Conservation (phyloP, 306 rosid species). For the Casuarina cunninghamiana region DNA sequence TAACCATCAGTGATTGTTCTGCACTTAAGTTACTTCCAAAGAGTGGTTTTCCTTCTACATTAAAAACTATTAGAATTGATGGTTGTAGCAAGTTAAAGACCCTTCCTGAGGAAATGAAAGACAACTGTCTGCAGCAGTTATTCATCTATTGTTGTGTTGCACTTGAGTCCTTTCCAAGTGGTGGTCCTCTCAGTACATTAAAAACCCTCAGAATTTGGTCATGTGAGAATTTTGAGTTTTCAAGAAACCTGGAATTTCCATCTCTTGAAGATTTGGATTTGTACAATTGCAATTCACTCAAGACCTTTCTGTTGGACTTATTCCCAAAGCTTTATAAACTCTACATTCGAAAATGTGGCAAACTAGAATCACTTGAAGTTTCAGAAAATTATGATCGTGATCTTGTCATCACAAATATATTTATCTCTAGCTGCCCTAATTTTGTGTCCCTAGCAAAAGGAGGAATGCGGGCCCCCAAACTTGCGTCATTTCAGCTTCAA, state of each 20-base stretch:
- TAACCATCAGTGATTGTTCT: no score
- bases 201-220: accelerated
- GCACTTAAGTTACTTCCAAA: no score
- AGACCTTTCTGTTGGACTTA: not conserved
- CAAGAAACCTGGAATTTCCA: not conserved
- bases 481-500: accelerated
- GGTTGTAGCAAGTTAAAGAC: no score
- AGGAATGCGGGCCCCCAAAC: not conserved
- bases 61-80: no score
- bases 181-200: not conserved
- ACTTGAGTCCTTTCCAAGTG: not conserved
- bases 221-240: not conserved
- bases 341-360: not conserved
- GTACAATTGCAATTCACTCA: not conserved
- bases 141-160: not conserved
- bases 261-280: not conserved
- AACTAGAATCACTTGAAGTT: not conserved
- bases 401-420: not conserved
- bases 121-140: no score
- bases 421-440: not conserved
- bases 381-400: not conserved
- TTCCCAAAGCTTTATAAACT: not conserved
- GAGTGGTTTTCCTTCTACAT: no score
- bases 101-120: no score
- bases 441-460: conserved; percentile 8